A percentile compares a stretch with the other conserved stretches of the same genome.
phyloP scores from a whole-genome alignment of 257 asterid genomes.

The Thymus mandschuricus region DNA sequence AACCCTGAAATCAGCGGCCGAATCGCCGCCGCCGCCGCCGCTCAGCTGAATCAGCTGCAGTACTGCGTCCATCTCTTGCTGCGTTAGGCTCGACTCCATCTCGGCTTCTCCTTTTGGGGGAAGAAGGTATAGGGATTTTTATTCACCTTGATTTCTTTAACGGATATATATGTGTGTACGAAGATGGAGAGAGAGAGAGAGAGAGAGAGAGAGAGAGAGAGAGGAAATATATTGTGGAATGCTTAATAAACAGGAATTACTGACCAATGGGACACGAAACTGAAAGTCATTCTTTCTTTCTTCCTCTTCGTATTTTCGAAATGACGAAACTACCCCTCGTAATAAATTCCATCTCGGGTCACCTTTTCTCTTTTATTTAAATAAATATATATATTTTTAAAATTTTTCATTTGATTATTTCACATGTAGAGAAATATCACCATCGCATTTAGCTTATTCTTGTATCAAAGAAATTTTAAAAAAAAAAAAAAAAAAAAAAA shows the following conservation, averaged over 20 bases:
- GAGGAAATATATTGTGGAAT: conserved; percentile 15
- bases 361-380: no score
- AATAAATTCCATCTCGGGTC: not conserved
- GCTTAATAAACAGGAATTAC: conserved; percentile 31
- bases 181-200: not conserved
- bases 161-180: conserved; percentile 1
- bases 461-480: not conserved
- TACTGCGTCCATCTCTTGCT: conserved; percentile 68
- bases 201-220: not conserved
- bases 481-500: not conserved
- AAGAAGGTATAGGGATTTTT: conserved; percentile 9
- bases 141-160: conserved; percentile 1
- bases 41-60: conserved; percentile 65
- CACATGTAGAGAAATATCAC: not conserved
- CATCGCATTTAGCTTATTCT: not conserved
- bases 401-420: not conserved
- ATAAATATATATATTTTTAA: not conserved
- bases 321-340: conserved; percentile 31
- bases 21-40: conserved; percentile 60
- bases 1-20: conserved; percentile 25
- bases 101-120: not conserved
- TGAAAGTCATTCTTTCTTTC: conserved; percentile 32
- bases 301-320: not conserved
- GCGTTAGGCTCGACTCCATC: conserved; percentile 51
- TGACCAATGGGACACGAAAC: conserved; percentile 38